Evolutionary conservation across 306 rosid species (phyloP), one percentile per base, ranked within the genome.

Genomic region (Cyamopsis tetragonoloba): DNA sequence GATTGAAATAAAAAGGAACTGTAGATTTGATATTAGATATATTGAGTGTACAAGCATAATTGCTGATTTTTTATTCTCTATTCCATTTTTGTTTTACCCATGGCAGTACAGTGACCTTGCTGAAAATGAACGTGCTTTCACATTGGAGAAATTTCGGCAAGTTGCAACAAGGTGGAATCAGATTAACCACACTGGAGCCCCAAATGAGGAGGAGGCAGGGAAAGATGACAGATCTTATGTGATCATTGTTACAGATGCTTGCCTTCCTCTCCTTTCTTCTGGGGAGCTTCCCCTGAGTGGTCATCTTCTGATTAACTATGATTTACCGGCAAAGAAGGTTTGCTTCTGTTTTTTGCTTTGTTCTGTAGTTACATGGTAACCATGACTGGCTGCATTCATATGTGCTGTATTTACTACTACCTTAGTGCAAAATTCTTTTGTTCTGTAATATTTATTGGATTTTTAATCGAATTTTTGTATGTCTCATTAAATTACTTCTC

Each of bases 31-130:
- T n/a, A n/a, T n/a, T n/a, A n/a, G n/a, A n/a, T n/a, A n/a, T n/a
- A n/a, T n/a, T n/a, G n/a, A n/a, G n/a, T n/a, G n/a, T n/a, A n/a
- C n/a, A n/a, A n/a, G n/a, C n/a, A n/a, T n/a, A n/a, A n/a, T n/a
- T 63, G 42, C 56, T 63, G 8, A 70, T 42, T 24, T 19, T 17
- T 28, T 22, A 6, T 59, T 68, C 9, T 37, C 14, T 15, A n/a
- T 39, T 60, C 55, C 2, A 35, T 15, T 63, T 73, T 15, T 51
- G 38, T 73, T 65, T 74, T 32, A 6, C 37, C 6, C 24, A 20
- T 80, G 41, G 46, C 89, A 93, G 96, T 85, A 93, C 82, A 85
- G 89, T 77, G 99, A 93, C 85, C 92, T 90, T n/a, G 90, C 82
- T 22, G 99, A 85, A 77, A 79, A 84, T 54, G 95, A 90, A 71